A percentile compares a stretch with the other conserved stretches of the same genome.
Evolutionary conservation across 805 yeast species (phyloP).

Genomic region (Brettanomyces nanus): DNA sequence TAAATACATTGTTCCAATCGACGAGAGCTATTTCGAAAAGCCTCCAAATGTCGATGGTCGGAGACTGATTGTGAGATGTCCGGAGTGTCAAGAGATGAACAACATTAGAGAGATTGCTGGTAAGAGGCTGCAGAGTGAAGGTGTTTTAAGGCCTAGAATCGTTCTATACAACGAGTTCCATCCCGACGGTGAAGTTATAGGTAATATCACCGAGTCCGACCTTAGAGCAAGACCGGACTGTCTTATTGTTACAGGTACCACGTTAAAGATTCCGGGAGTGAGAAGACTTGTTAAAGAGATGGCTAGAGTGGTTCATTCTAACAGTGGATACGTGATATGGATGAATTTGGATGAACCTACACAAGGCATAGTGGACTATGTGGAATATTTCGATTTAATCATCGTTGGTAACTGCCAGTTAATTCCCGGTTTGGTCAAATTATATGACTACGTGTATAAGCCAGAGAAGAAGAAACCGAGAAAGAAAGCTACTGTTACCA

Average conservation of each 20-base stretch:
- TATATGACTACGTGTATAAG: constrained; percentile 18
- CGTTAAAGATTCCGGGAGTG: constrained; percentile 74
- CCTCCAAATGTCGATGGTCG: constrained; percentile 2
- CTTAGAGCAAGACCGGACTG: constrained; percentile 64
- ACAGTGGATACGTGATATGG: constrained; percentile 56
- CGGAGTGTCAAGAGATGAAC: constrained; percentile 55
- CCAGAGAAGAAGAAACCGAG: constrained; percentile 9
- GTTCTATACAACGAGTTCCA: constrained; percentile 69
- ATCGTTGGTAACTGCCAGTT: constrained; percentile 62
- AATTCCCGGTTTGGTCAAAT: constrained; percentile 29
- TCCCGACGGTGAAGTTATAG: constrained; percentile 85
- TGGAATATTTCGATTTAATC: constrained; percentile 48
- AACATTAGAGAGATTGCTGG: constrained; percentile 50
- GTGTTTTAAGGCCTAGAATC: constrained; percentile 56
- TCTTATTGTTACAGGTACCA: constrained; percentile 74
- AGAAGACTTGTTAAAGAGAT: constrained; percentile 52
- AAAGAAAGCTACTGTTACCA: constrained; percentile 4
- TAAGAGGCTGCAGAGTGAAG: constrained; percentile 54
- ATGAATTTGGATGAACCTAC: constrained; percentile 49
- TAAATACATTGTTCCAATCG: constrained; percentile 44
- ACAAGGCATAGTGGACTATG: constrained; percentile 37
- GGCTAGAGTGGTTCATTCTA: constrained; percentile 46
- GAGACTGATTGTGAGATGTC: constrained; percentile 46
- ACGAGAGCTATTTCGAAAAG: constrained; percentile 38
- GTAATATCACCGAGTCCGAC: constrained; percentile 64